Base-by-base conservation (phyloP, 495 filamentous ascomycete species). In the Aspergillus nanangensis region DNA sequence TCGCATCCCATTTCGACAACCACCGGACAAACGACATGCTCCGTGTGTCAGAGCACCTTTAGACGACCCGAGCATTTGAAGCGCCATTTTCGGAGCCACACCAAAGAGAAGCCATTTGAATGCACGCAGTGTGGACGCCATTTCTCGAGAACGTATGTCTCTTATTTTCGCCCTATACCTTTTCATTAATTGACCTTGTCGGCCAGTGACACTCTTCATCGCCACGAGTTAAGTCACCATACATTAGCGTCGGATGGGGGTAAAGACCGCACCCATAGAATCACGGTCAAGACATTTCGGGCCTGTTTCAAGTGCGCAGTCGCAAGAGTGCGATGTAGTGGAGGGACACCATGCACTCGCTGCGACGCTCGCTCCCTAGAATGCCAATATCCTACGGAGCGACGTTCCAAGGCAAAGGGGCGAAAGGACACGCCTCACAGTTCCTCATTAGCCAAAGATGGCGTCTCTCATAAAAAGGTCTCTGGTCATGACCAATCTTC, bases 11-110 rank as follows among this genome's bases (percentile, higher is more conserved):
- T 25, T 25, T 41, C 57, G 1, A 35, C 47, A 5, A 40, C 38
- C 41, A 19, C 45, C 10, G 56, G 59, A 10, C 65, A 63, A 37
- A 56, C 59, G 2, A 62, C 70, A 61, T 81, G 78, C 45, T 64
- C 67, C 4, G 62, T 72, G 23, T 81, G 78, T 42, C 61, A 69
- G 35, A 76, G 69, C 18, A 77, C 75, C 8, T 88, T 88, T 56
- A 78, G 81, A 32, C 66, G 84, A 53, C 72, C 81, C 14, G 84
- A 88, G 55, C 84, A 88, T 62, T 58, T 88, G 33, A 88, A 86
- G 61, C 72, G 84, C 23, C 84, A 88, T 62, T 69, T 84, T 48
- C 75, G 84, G 32, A 84, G 82, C 38, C 84, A 88, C 56, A 81
- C 80, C 1, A 84, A 82, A 47, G 81, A 84, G 57, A 84, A 83